Evolutionary conservation across 495 filamentous ascomycete species (phyloP).

Genomic region (Bryoglossum gracile): DNA sequence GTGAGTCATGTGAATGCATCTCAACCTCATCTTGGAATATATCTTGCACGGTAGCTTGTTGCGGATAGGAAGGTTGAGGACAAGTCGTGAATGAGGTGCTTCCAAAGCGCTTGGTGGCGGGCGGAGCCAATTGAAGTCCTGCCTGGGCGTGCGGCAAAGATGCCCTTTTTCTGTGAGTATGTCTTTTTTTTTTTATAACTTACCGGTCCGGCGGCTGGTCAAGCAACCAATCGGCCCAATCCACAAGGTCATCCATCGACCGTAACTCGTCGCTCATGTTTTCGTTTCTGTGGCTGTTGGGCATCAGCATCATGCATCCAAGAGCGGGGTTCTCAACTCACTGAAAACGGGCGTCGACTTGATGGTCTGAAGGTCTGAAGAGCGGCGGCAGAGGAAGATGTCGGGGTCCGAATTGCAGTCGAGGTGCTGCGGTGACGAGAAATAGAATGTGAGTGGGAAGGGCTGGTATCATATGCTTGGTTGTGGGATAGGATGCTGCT

Average conservation of each 20-base stretch:
- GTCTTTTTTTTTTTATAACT: constrained; percentile 18
- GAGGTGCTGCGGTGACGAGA: not conserved
- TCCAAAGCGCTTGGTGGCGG: no score
- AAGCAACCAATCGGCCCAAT: constrained; percentile 8
- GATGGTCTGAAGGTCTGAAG: not conserved
- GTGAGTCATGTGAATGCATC: not conserved
- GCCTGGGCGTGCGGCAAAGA: not conserved
- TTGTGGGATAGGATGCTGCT: not conserved
- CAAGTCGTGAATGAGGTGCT: not conserved
- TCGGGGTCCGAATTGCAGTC: not conserved
- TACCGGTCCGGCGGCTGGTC: not conserved
- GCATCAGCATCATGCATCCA: not conserved
- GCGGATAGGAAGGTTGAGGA: not conserved
- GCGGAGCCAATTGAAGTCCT: not conserved
- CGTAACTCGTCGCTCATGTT: constrained; percentile 8
- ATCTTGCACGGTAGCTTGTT: not conserved
- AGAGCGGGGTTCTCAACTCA: not conserved
- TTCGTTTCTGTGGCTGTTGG: constrained; percentile 10
- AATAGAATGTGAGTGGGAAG: not conserved
- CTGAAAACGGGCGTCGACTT: not conserved
- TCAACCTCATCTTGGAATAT: not conserved
- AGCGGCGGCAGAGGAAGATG: not conserved
- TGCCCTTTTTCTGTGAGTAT: constrained; percentile 15
- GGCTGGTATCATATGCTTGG: not conserved
- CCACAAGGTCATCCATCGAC: not conserved